Conservation (phyloP, 176 grass and related monocot genomes). For the Raddia guianensis region DNA sequence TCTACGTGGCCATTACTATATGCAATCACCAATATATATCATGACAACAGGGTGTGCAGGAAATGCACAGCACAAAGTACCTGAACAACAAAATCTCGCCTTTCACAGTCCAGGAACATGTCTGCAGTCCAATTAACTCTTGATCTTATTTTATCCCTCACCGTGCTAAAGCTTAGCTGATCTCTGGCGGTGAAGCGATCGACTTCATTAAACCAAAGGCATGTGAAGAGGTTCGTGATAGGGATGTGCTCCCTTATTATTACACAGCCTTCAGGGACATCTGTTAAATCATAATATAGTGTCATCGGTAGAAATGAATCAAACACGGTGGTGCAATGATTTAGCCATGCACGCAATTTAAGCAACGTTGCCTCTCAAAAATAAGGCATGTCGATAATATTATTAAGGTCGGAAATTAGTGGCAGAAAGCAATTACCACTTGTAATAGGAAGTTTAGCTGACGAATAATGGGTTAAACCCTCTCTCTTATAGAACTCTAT, state of each 20-base stretch:
- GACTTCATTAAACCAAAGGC: slow-evolving; percentile 96
- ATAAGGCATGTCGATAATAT: neutral
- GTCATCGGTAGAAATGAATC: neutral
- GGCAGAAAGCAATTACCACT: slow-evolving; percentile 61
- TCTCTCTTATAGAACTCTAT: slow-evolving; percentile 96
- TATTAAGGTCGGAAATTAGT: slow-evolving; percentile 10
- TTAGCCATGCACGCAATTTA: neutral
- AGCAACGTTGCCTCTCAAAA: neutral
- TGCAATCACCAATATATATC: neutral
- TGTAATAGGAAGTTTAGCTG: slow-evolving; percentile 90
- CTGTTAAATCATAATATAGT: slow-evolving; percentile 47
- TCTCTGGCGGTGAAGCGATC: slow-evolving; percentile 90
- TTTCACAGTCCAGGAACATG: slow-evolving; percentile 98
- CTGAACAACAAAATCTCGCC: slow-evolving; percentile 95
- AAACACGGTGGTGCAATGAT: neutral
- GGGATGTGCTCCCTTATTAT: slow-evolving; percentile 89
- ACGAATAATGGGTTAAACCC: slow-evolving; percentile 91
- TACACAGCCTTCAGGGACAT: slow-evolving; percentile 98
- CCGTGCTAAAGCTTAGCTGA: slow-evolving; percentile 95
- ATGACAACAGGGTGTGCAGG: neutral
- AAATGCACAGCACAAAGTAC: slow-evolving; percentile 37
- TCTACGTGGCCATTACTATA: neutral
- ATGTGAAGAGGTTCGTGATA: slow-evolving; percentile 93
- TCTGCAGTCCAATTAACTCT: slow-evolving; percentile 81
- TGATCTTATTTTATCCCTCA: slow-evolving; percentile 83